phyloP scores from a whole-genome alignment of 805 yeast genomes.

The Torulaspora quercuum region DNA sequence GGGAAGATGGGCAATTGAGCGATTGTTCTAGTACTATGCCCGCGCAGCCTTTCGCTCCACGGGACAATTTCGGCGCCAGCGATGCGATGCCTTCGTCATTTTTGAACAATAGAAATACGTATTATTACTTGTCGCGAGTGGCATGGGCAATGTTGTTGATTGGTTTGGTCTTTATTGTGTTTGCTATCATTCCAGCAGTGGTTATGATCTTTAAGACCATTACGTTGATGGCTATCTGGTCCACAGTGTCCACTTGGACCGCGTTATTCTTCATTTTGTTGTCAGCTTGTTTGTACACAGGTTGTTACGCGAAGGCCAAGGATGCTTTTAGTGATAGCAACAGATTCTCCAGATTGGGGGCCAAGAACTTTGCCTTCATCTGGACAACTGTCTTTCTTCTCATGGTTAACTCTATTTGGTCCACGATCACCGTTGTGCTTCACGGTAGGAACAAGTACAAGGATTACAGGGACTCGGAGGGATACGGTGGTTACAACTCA shows the following conservation, averaged over 20 bases:
- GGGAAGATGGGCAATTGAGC: constrained; percentile 42
- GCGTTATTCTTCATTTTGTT: constrained; percentile 45
- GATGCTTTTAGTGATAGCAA: constrained; percentile 45
- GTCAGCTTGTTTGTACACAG: constrained; percentile 50
- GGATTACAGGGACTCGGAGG: constrained; percentile 7
- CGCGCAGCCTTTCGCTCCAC: constrained; percentile 85
- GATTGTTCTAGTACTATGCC: constrained; percentile 57
- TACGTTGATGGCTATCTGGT: constrained; percentile 20
- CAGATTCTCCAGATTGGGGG: constrained; percentile 44
- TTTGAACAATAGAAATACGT: constrained; percentile 45
- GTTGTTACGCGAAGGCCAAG: constrained; percentile 53
- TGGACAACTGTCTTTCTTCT: constrained; percentile 43
- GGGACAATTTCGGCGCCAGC: constrained; percentile 59
- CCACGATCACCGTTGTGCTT: constrained; percentile 16
- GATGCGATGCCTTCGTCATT: constrained; percentile 54
- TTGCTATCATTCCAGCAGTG: constrained; percentile 44
- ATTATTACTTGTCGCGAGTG: constrained; percentile 65
- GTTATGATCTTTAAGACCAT: constrained; percentile 23
- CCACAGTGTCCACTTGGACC: constrained; percentile 28
- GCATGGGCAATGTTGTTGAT: constrained; percentile 62
- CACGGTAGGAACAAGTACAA: constrained; percentile 12
- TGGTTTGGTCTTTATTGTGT: constrained; percentile 51
- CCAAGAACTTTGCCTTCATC: constrained; percentile 53
- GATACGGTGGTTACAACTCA: constrained; percentile 9
- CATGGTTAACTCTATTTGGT: constrained; percentile 23